phyloP scores from a whole-genome alignment of 2,329 filamentous ascomycete genomes.

The Colletotrichum chrysophilum region DNA sequence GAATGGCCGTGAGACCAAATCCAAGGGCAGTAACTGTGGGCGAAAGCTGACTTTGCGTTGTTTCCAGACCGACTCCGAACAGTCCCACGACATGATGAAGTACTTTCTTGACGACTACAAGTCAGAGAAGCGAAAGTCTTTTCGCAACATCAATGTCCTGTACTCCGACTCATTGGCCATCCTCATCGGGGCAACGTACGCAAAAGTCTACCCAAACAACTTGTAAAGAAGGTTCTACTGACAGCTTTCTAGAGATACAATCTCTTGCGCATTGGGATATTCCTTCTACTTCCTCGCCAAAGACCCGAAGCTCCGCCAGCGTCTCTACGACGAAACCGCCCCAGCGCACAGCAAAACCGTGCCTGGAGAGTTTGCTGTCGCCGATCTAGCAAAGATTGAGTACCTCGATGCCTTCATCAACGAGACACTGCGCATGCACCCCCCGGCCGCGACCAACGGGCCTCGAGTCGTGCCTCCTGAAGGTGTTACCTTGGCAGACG shows the following conservation, averaged over 20 bases:
- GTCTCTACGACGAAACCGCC: constrained; percentile 17
- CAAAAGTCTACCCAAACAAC: rapidly evolving
- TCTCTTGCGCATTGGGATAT: constrained; percentile 18
- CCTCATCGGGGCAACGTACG: constrained; percentile 27
- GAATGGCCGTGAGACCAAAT: constrained; percentile 10
- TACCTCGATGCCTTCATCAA: constrained; percentile 31
- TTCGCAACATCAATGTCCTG: constrained; percentile 24
- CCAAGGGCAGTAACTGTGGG: not conserved
- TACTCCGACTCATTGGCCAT: constrained; percentile 26
- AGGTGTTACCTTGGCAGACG: constrained; percentile 28
- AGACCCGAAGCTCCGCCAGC: not conserved
- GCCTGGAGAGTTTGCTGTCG: constrained; percentile 21
- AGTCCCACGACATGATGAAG: constrained; percentile 28
- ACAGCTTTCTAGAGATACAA: constrained; percentile 11
- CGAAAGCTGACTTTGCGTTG: not conserved
- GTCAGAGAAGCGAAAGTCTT: constrained; percentile 25
- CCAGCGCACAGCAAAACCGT: constrained; percentile 20
- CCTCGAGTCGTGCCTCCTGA: constrained; percentile 27
- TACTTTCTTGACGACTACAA: constrained; percentile 27
- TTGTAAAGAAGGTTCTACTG: not conserved
- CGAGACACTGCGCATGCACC: constrained; percentile 34
- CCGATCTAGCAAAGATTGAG: constrained; percentile 22
- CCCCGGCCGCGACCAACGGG: constrained; percentile 30
- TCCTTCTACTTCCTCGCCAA: constrained; percentile 22
- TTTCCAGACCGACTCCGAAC: constrained; percentile 19